Conservation (phyloP, 169 alveolate genomes). For the Plasmodium reichenowi region DNA sequence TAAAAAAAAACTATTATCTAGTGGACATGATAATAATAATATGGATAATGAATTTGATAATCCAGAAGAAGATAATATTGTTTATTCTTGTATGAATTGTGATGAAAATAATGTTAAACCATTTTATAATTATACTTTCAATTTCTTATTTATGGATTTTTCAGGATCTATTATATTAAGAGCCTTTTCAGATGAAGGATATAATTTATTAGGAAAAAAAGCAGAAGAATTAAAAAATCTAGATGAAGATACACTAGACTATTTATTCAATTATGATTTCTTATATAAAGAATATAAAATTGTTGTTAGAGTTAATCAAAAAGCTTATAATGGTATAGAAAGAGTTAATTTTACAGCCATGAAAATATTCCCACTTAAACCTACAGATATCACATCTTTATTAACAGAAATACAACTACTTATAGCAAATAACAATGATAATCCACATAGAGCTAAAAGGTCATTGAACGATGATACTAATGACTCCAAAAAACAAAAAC, state of each 20-base stretch:
- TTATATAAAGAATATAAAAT: constrained; percentile 76
- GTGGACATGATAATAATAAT: constrained; percentile 36
- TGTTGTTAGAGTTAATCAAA: constrained; percentile 62
- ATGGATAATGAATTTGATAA: constrained; percentile 2
- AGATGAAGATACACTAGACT: constrained; percentile 77
- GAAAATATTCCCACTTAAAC: constrained; percentile 64
- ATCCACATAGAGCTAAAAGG: constrained; percentile 33
- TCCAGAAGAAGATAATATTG: constrained; percentile 76
- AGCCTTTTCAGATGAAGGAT: constrained; percentile 77
- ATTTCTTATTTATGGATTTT: constrained; percentile 76
- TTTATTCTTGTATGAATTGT: constrained; percentile 81
- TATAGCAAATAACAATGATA: constrained; percentile 19
- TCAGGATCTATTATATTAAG: constrained; percentile 77
- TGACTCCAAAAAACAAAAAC: constrained; percentile 58
- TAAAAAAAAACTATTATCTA: constrained; percentile 78
- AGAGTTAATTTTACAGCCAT: constrained; percentile 73
- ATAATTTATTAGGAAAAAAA: constrained; percentile 77
- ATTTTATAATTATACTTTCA: constrained; percentile 75
- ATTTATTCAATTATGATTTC: constrained; percentile 77
- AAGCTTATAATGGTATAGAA: constrained; percentile 62
- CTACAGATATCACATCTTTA: constrained; percentile 42
- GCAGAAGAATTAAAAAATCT: constrained; percentile 79
- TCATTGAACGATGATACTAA: constrained; percentile 33
- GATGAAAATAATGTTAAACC: constrained; percentile 82
- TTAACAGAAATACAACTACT: constrained; percentile 53